Evolutionary conservation across 1,139 yeast genomes (phyloP), one percentile per base, ranked within the genome.

Genomic region (Lodderomyces oxycetoniae): DNA sequence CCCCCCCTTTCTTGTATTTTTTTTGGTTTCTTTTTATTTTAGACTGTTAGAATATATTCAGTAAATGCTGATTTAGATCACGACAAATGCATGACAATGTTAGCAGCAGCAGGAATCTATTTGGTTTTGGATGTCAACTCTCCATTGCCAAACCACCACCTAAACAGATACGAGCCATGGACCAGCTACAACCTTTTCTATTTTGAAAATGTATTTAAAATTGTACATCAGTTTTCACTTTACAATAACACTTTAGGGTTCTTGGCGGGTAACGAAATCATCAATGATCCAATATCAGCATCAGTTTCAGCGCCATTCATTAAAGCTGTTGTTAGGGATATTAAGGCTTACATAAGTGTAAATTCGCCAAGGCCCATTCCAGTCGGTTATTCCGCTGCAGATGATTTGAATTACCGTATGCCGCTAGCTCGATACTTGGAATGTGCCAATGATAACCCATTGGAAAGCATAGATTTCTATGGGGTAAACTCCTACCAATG

Each of bases 401-500:
- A 91, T 58, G 96, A 87, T 51, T 67, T 85, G 43, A 62, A 69
- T 37, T 86, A 75, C 55, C 70, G 98, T 46, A 75, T 75, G 10
- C 73, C 95, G 0, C 65, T 88, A 36, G 86, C 96, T 3, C 71
- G 77, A 41, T 91, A 87, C 53, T 71, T 91, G 43, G 91, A 84
- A 51, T 91, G 97, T 52, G 67, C 73, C 12, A 74, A 74, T 27
- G 79, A 74, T 11, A 69, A 68, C n/a, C 59, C 68, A 0, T 53
- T 57, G 10, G 79, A 83, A 32, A 61, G 81, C 1, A 85, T 87
- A 20, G 98, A 91, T 54, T 91, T 91, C 53, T 89, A 87, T 59
- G 98, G 98, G 4, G 89, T 91, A 36, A 91, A 91, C 56, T 81
- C 95, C 1, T 91, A 91, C 57, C 95, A 88, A 55, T 91, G 98